A percentile compares a stretch with the other conserved stretches of the same genome.
phyloP scores from a whole-genome alignment of 2,329 filamentous ascomycete genomes.

The Pleochaeta shiraiana region DNA sequence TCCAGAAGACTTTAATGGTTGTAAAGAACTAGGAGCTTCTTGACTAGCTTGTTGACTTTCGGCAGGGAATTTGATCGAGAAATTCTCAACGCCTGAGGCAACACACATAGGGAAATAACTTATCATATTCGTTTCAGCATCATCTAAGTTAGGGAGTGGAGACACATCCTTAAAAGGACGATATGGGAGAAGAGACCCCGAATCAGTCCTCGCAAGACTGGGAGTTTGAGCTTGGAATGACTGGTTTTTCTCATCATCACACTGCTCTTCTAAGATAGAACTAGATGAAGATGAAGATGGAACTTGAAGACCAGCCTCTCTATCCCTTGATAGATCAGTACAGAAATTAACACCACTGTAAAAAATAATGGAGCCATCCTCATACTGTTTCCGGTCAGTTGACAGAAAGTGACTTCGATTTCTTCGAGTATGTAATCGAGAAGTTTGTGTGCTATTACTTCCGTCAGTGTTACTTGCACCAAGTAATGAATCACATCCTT shows the following conservation, averaged over 20 bases:
- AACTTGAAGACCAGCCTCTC: constrained; percentile 18
- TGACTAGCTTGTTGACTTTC: background rate
- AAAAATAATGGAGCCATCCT: constrained; percentile 61
- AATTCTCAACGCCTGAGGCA: background rate
- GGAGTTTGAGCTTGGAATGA: constrained; percentile 6
- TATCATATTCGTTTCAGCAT: constrained; percentile 6
- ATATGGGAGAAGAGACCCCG: constrained; percentile 28
- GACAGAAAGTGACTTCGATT: background rate
- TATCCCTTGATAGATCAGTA: constrained; percentile 54
- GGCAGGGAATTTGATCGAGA: background rate
- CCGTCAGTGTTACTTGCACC: background rate
- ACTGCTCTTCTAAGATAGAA: constrained; percentile 3
- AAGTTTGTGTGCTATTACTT: background rate
- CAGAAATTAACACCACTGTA: constrained; percentile 64
- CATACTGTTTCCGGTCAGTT: constrained; percentile 27
- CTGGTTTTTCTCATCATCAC: constrained; percentile 8
- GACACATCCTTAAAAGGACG: constrained; percentile 27
- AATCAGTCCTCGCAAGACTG: constrained; percentile 22
- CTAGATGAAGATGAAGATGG: background rate
- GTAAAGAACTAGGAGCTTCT: constrained; percentile 9
- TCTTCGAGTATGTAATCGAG: background rate
- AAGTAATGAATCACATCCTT: constrained; percentile 24
- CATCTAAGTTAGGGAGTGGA: constrained; percentile 9
- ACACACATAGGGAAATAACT: background rate
- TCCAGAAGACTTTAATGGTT: constrained; percentile 32